Base-by-base conservation (phyloP, 2,329 filamentous ascomycete genomes). In the Periconia macrospinosa region DNA sequence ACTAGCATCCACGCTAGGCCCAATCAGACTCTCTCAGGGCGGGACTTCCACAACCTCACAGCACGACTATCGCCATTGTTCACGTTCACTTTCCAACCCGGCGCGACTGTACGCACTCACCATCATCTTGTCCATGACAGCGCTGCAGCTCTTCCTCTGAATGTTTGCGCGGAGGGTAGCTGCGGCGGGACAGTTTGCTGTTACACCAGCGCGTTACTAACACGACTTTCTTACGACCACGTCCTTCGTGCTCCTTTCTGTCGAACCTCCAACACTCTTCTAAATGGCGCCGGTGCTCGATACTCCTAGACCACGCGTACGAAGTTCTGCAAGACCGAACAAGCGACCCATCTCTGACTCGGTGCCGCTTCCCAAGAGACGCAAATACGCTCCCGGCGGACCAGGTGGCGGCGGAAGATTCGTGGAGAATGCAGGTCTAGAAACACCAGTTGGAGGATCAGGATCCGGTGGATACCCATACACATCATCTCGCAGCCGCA, bases 321-420 rank as follows among this genome's bases (percentile, higher is more conserved):
- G 71, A 58, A 67, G 54, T 56, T 65, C 69, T 23, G 65, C 58
- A 46, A 65, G 72, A 57, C 69, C 69, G 33, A 63, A 62, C n/a
- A 63, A 64, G 56, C 68, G 70, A 47, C 53, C 64, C 56, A 56
- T 70, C 35, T 68, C 73, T 44, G 73, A 75, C 54, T 75, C 74
- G 17, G 76, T 75, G 49, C 76, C 76, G 30, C 73, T 75, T 27
- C 65, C 58, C 56, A 80, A 80, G 72, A 73, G 72, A 66, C 74
- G 74, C 56, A 78, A 75, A 74, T 97, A 96, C 76, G 84, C 95
- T 45, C 91, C 93, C 33, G 92, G 92, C 45, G 92, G 91, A 2
- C 88, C 91, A 53, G 91, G 91, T 40, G 92, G 92, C 44, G 91
- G 92, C 53, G 91, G 92, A 18, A 82, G 92, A 69, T 96, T 92